Percentiles rank a stretch among this genome's conserved stretches.
Conservation (phyloP, 176 grass and related monocot species). For the Pontederia paniculata region DNA sequence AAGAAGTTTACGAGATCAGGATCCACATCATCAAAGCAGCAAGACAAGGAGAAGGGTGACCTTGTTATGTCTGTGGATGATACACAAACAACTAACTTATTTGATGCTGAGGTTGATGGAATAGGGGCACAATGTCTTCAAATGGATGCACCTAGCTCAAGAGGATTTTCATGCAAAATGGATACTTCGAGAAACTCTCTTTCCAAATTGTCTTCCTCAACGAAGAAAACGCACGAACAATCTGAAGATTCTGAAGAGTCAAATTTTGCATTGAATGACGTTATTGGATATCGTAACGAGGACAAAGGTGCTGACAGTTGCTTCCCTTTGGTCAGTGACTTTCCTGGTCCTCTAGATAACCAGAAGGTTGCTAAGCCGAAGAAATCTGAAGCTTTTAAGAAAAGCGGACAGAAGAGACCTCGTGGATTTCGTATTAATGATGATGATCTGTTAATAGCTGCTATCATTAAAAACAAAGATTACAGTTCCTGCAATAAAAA, state of each 20-base stretch:
- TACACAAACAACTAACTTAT: background rate
- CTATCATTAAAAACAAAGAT: constrained; percentile 92
- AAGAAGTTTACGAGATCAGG: constrained; percentile 1
- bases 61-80: background rate
- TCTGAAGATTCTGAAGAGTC: constrained; percentile 10
- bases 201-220: background rate
- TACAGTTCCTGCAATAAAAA: constrained; percentile 39
- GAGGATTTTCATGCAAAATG: background rate
- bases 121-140: background rate
- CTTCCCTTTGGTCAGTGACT: constrained; percentile 9
- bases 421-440: constrained; percentile 77
- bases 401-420: constrained; percentile 54
- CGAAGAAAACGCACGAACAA: background rate
- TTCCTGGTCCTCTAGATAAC: constrained; percentile 19
- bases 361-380: constrained; percentile 18
- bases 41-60: background rate
- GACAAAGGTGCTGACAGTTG: constrained; percentile 22
- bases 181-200: background rate
- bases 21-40: background rate
- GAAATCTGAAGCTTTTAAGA: constrained; percentile 27
- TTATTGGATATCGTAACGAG: constrained; percentile 7
- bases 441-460: constrained; percentile 85
- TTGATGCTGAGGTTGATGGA: background rate
- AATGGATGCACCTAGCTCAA: background rate
- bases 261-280: constrained; percentile 27